Evolutionary conservation across 1,284 basidiomycete species (phyloP).

Genomic region (Irpex sp.): DNA sequence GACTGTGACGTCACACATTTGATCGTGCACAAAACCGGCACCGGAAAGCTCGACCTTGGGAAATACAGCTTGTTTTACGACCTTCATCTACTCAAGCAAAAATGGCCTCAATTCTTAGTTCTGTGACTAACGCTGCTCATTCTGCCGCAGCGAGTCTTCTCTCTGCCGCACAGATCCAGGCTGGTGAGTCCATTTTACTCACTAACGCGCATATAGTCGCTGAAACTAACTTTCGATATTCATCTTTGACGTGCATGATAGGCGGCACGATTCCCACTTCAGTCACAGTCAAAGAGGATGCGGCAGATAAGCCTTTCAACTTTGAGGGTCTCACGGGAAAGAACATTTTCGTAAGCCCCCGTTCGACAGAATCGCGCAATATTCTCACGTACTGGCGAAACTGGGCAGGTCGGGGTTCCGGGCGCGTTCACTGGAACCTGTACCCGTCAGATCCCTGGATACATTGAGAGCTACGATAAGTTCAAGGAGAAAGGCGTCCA

Average conservation of each 20-base stretch:
- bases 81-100: neutral
- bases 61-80: neutral
- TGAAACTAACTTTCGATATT: neutral
- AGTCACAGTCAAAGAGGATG: slow-evolving; percentile 57
- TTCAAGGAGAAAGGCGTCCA: slow-evolving; percentile 71
- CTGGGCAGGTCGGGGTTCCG: slow-evolving; percentile 52
- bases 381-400: neutral
- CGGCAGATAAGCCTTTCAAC: slow-evolving; percentile 43
- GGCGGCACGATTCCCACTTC: slow-evolving; percentile 29
- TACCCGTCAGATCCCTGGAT: slow-evolving; percentile 59
- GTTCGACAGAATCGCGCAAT: slow-evolving; percentile 19
- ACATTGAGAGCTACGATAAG: slow-evolving; percentile 55
- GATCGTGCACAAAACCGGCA: neutral
- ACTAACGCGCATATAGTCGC: neutral
- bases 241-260: neutral
- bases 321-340: slow-evolving; percentile 56
- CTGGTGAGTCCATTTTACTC: slow-evolving; percentile 28
- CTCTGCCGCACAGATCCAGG: slow-evolving; percentile 43
- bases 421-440: slow-evolving; percentile 59
- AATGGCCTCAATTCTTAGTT: slow-evolving; percentile 47
- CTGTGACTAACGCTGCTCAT: slow-evolving; percentile 50
- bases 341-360: slow-evolving; percentile 56
- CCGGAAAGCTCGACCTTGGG: neutral
- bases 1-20: neutral
- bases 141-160: slow-evolving; percentile 48